Conservation (phyloP, 306 rosid genomes). For the Quercus cerris region DNA sequence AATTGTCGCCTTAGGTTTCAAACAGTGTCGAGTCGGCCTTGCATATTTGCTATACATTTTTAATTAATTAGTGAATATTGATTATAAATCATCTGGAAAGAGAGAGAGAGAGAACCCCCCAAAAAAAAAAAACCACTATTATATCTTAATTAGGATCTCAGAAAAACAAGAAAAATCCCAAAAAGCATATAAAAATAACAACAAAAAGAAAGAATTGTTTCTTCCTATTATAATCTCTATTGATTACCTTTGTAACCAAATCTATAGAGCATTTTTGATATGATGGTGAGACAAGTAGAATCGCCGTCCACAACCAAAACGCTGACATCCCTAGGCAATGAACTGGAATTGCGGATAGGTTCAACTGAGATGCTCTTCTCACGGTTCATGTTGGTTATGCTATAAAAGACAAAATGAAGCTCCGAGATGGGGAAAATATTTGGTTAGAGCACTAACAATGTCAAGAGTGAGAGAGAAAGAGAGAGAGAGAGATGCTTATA, state of each 20-base stretch:
- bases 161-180: background rate
- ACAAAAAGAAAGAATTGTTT: background rate
- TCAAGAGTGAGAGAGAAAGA: background rate
- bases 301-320: constrained; percentile 49
- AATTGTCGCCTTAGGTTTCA: too few species aligned
- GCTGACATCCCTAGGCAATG: background rate
- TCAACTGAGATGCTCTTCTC: background rate
- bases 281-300: constrained; percentile 11
- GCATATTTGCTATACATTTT: background rate
- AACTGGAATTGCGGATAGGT: background rate
- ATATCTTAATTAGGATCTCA: too few species aligned
- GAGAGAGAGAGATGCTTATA: background rate
- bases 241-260: constrained; percentile 51
- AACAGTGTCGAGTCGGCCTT: too few species aligned
- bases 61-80: too few species aligned
- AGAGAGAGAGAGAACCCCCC: too few species aligned
- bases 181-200: background rate
- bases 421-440: background rate
- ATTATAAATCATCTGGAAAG: too few species aligned
- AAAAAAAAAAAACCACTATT: too few species aligned
- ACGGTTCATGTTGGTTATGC: constrained; percentile 6
- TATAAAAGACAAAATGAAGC: background rate
- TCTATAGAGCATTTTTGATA: constrained; percentile 29
- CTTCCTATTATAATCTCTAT: constrained; percentile 2
- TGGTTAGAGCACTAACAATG: background rate